Evolutionary conservation across 2,329 filamentous ascomycete species (phyloP).

Genomic region (Penicillium digitatum): DNA sequence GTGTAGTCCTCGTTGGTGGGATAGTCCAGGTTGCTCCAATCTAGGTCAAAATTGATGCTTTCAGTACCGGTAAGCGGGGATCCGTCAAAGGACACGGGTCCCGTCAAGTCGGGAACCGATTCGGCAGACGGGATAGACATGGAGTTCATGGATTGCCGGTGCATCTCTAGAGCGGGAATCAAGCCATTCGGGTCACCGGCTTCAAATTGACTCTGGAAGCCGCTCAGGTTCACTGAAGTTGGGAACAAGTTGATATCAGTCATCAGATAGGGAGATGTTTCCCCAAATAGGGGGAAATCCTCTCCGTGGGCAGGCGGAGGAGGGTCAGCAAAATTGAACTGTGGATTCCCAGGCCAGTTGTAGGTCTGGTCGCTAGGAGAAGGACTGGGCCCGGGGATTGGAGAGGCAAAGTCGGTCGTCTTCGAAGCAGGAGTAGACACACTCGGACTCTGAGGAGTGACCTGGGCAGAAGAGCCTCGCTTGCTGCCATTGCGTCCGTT

Average conservation of each 20-base stretch:
- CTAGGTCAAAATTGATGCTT: slow-evolving; percentile 21
- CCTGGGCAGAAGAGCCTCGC: slow-evolving; percentile 44
- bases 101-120: slow-evolving; percentile 23
- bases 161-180: slow-evolving; percentile 24
- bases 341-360: slow-evolving; percentile 15
- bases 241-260: slow-evolving; percentile 21
- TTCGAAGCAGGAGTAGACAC: slow-evolving; percentile 60
- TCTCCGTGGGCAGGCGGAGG: slow-evolving; percentile 17
- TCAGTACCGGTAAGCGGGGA: slow-evolving; percentile 24
- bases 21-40: slow-evolving; percentile 25
- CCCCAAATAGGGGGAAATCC: slow-evolving; percentile 28
- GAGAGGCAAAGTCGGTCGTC: slow-evolving; percentile 54
- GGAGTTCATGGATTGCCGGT: slow-evolving; percentile 25
- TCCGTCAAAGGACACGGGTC: slow-evolving; percentile 18
- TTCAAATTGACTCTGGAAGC: slow-evolving; percentile 29
- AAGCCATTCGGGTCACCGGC: slow-evolving; percentile 28
- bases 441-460: slow-evolving; percentile 57
- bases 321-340: slow-evolving; percentile 30
- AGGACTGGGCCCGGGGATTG: slow-evolving; percentile 29
- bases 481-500: slow-evolving; percentile 64
- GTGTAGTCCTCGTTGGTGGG: slow-evolving; percentile 25
- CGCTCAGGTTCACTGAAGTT: slow-evolving; percentile 24
- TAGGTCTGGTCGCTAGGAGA: slow-evolving; percentile 24
- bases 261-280: slow-evolving; percentile 19
- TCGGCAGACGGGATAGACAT: slow-evolving; percentile 20